phyloP scores from a whole-genome alignment of 352 stramenopile genomes.

The Sclerospora graminicola region DNA sequence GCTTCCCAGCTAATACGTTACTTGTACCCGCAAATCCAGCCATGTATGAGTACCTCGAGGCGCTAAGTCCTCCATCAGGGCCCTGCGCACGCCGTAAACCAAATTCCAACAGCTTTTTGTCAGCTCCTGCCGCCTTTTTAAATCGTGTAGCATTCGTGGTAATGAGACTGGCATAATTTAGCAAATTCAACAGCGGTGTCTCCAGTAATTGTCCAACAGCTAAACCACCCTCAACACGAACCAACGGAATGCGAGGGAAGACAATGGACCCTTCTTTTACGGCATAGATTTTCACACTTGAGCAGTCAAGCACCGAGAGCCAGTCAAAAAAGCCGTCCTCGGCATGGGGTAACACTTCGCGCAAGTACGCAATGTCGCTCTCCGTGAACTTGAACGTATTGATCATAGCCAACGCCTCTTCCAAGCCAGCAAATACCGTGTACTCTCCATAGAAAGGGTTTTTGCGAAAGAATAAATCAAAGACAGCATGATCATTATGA shows the following conservation, averaged over 20 bases:
- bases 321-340: slow-evolving; percentile 95
- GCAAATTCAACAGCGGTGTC: slow-evolving; percentile 96
- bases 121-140: slow-evolving; percentile 84
- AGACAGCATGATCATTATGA: slow-evolving; percentile 89
- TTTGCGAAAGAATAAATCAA: slow-evolving; percentile 99
- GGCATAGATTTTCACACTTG: slow-evolving; percentile 88
- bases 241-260: slow-evolving; percentile 93
- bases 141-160: slow-evolving; percentile 97
- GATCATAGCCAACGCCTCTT: slow-evolving; percentile 87
- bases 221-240: slow-evolving; percentile 91
- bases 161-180: slow-evolving; percentile 97
- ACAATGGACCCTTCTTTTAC: slow-evolving; percentile 94
- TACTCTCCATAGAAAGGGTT: slow-evolving; percentile 98
- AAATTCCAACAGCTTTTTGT: slow-evolving; percentile 90
- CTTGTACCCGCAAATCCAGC: slow-evolving; percentile 96
- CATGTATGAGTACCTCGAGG: slow-evolving; percentile 96
- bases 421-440: slow-evolving; percentile 90
- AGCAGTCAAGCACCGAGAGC: slow-evolving; percentile 90
- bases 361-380: slow-evolving; percentile 92
- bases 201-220: slow-evolving; percentile 95
- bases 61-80: slow-evolving; percentile 94
- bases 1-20: slow-evolving; percentile 95
- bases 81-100: slow-evolving; percentile 91
- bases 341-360: slow-evolving; percentile 74
- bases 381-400: slow-evolving; percentile 91